Base-by-base conservation (phyloP, 1,284 basidiomycete genomes). In the Irpex sp. region DNA sequence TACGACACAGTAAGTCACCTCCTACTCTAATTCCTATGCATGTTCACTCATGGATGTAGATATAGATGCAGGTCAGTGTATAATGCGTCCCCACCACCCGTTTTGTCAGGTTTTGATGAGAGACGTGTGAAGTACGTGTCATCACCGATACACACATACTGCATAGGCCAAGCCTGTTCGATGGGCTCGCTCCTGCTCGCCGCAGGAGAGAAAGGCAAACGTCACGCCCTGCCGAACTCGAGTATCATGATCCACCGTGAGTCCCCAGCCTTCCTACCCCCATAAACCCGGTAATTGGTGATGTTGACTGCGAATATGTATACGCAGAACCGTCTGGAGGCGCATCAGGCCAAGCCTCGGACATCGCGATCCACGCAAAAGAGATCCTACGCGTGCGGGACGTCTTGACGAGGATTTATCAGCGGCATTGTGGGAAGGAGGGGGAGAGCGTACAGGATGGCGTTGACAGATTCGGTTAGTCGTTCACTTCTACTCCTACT, bases 231-330 rank as follows among this genome's bases (percentile, higher is more conserved):
- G 57, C 94, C 94, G 8, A 92, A 97, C 73, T 89, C 94, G 19
- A 94, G 91, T 72, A 94, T 97, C 69, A 97, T 97, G 95, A 97
- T 97, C 60, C 95, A 97, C 75, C 95, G 94, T 95, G 75, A 75
- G 93, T 82, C 31, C 59, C 56, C 38, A 38, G 52, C 63, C 44
- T 63, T 62, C 60, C 54, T 55, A 63, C 54, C 69, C 64, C 58
- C 63, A 60, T 21, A 38, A 58, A 60, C 62, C 21, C 21, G 2
- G 21, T 26, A 26, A 26, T 26, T 26, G 21, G 21, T 26, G 21
- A 26, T 26, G 62, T n/a, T 17, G 57, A n/a, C 40, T 31, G 54
- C n/a, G 5, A 48, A 15, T n/a, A 2, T 4, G 19, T 26, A 36
- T 48, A 57, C 40, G 38, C 73, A 97, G 94, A 97, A 77, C 96